Conservation (phyloP, 306 rosid genomes). For the barrel medic (Medicago truncatula) region DNA sequence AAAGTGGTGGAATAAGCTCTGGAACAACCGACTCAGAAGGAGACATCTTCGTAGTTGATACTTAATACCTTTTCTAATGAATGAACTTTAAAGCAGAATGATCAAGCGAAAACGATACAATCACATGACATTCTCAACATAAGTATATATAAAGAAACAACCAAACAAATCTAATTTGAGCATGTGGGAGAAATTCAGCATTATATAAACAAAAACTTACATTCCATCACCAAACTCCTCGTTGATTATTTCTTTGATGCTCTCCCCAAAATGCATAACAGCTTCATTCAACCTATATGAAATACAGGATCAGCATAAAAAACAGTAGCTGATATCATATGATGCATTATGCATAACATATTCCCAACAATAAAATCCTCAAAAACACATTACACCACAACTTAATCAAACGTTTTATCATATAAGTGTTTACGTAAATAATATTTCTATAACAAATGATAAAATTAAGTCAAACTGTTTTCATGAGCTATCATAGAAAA, state of each 20-base stretch:
- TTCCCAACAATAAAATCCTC: slow-evolving; percentile 6
- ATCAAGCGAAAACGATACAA: slow-evolving; percentile 25
- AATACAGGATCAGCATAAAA: slow-evolving; percentile 36
- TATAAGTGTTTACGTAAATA: too few relatives aligned
- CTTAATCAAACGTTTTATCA: too few relatives aligned
- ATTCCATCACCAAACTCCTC: slow-evolving; percentile 99
- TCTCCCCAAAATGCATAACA: slow-evolving; percentile 95
- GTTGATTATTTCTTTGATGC: slow-evolving; percentile 92
- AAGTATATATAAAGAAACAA: slow-evolving; percentile 8
- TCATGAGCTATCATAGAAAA: too few relatives aligned
- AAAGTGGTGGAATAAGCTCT: too few relatives aligned
- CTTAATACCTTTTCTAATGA: background rate
- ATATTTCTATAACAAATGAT: too few relatives aligned
- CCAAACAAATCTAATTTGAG: slow-evolving; percentile 15
- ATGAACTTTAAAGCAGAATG: background rate
- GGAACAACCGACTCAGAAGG: too few relatives aligned
- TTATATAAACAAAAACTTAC: slow-evolving; percentile 57
- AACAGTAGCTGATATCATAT: background rate
- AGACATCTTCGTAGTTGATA: too few relatives aligned
- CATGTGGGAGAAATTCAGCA: slow-evolving; percentile 20
- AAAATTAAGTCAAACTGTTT: too few relatives aligned
- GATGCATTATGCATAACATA: slow-evolving; percentile 18
- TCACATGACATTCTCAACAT: background rate
- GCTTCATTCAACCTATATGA: slow-evolving; percentile 91
- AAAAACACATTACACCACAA: slow-evolving; percentile 14